phyloP scores from a whole-genome alignment of 441 rosid species.

The Aleurites moluccanus region DNA sequence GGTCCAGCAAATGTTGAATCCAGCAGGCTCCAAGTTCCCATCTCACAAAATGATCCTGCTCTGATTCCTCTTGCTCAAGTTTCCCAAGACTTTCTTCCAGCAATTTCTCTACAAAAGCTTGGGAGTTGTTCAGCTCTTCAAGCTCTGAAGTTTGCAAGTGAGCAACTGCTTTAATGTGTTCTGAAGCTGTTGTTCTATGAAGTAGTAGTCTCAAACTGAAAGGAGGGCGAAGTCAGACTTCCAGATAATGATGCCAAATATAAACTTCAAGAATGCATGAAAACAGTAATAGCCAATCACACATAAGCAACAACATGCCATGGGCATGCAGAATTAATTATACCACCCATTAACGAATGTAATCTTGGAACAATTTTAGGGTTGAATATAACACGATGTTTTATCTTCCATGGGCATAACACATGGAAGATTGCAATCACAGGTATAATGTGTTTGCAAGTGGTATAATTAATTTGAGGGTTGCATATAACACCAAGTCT shows the following conservation, averaged over 20 bases:
- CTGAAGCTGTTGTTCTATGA: conserved; percentile 49
- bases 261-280: neutral
- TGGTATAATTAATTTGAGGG: no score
- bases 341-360: neutral
- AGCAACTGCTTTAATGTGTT: conserved; percentile 45
- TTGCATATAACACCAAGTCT: no score
- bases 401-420: no score
- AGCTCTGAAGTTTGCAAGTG: conserved; percentile 46
- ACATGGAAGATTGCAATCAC: no score
- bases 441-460: no score
- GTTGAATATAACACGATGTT: no score
- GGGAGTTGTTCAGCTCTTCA: conserved; percentile 63
- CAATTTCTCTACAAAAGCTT: conserved; percentile 49
- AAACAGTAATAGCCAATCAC: neutral
- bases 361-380: conserved; percentile 7
- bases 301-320: conserved; percentile 1
- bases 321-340: neutral
- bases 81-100: conserved; percentile 52
- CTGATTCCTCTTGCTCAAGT: conserved; percentile 41
- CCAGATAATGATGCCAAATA: conserved; percentile 12
- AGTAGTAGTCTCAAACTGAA: conserved; percentile 63
- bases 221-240: conserved; percentile 30
- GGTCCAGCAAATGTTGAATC: conserved; percentile 69
- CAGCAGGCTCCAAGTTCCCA: conserved; percentile 88
- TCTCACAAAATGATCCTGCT: conserved; percentile 45